Conservation (phyloP, 257 asterid species). For the Gentiana straminea region DNA sequence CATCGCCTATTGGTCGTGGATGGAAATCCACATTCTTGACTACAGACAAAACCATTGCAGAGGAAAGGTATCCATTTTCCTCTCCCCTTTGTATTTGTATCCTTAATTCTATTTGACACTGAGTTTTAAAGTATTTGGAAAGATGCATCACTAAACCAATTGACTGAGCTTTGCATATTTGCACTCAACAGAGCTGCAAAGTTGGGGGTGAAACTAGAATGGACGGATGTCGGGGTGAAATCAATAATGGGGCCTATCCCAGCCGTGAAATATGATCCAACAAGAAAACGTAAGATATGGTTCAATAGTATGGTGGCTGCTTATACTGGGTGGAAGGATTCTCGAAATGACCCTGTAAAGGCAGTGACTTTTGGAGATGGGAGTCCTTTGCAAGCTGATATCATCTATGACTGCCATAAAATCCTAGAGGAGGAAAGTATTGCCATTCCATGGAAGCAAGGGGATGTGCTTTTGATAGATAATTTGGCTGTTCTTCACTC, state of each 20-base stretch:
- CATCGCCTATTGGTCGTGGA: slow-evolving; percentile 84
- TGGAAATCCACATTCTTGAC: slow-evolving; percentile 88
- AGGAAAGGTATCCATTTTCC: slow-evolving; percentile 45
- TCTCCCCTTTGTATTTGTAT: slow-evolving; percentile 4
- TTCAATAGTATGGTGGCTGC: slow-evolving; percentile 92
- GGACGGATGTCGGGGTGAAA: slow-evolving; percentile 60
- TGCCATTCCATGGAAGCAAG: slow-evolving; percentile 74
- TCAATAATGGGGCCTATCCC: slow-evolving; percentile 84
- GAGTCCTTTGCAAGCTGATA: slow-evolving; percentile 44
- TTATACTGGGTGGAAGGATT: slow-evolving; percentile 79
- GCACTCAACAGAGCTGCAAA: slow-evolving; percentile 50
- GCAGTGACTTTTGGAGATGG: slow-evolving; percentile 84
- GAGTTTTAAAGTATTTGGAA: no score
- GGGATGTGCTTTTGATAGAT: slow-evolving; percentile 60
- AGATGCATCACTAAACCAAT: no score
- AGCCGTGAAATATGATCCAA: slow-evolving; percentile 45
- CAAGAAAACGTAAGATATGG: slow-evolving; percentile 63
- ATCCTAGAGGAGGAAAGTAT: slow-evolving; percentile 70
- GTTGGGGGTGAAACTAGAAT: slow-evolving; percentile 73
- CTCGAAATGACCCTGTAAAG: slow-evolving; percentile 61
- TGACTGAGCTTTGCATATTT: no score
- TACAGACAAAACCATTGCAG: slow-evolving; percentile 56
- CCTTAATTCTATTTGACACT: no score
- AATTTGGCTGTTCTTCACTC: slow-evolving; percentile 86
- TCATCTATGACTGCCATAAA: slow-evolving; percentile 46